Conservation (phyloP, 768 basidiomycete species). For the Pleurotus cornucopiae region DNA sequence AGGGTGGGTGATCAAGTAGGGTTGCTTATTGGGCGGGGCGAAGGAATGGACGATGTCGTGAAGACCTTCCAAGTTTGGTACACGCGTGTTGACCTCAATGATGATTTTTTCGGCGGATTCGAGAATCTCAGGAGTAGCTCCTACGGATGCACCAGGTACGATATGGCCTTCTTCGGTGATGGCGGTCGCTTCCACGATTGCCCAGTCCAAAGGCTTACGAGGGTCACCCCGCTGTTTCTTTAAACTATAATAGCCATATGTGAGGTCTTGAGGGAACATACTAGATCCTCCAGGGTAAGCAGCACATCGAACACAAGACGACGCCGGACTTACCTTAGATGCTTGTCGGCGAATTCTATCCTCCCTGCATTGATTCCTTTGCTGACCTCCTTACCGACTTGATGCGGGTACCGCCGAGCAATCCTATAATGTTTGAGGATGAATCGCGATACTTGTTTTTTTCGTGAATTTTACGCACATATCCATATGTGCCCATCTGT, state of each 20-base stretch:
- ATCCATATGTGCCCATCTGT: slow-evolving; percentile 42
- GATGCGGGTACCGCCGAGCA: slow-evolving; percentile 42
- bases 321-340: slow-evolving; percentile 31
- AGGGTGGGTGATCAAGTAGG: slow-evolving; percentile 33
- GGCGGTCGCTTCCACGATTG: slow-evolving; percentile 46
- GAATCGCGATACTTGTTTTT: not conserved
- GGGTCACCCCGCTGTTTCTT: slow-evolving; percentile 41
- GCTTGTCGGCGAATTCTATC: slow-evolving; percentile 45
- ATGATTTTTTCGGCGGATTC: slow-evolving; percentile 45
- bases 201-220: slow-evolving; percentile 41
- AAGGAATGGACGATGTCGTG: slow-evolving; percentile 46
- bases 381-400: slow-evolving; percentile 43
- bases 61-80: slow-evolving; percentile 42
- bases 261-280: slow-evolving; percentile 49
- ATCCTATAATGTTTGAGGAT: slow-evolving; percentile 21
- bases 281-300: not conserved
- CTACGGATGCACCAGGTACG: slow-evolving; percentile 43
- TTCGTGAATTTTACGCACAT: slow-evolving; percentile 26
- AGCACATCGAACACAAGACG: no score
- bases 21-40: slow-evolving; percentile 37
- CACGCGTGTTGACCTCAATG: slow-evolving; percentile 44
- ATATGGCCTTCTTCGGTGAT: slow-evolving; percentile 45
- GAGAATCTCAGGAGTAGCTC: slow-evolving; percentile 45
- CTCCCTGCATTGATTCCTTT: slow-evolving; percentile 46
- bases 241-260: slow-evolving; percentile 43